A percentile compares a stretch with the other conserved stretches of the same genome.
Evolutionary conservation across 371 early-diverging fungal species (phyloP).

Genomic region (Apophysomyces sp.): DNA sequence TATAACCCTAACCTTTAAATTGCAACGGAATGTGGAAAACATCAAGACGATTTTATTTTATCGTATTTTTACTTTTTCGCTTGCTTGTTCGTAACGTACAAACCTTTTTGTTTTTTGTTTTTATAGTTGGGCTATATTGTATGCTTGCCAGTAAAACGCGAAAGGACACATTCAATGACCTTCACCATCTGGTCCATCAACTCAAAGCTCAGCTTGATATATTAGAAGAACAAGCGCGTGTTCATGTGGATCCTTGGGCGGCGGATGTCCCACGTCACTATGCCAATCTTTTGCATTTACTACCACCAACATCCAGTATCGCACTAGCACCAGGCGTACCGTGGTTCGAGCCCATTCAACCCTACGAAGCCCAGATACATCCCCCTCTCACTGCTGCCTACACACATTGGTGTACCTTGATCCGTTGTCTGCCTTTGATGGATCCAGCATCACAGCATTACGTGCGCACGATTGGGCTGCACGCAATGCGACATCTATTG

Average conservation of each 20-base stretch:
- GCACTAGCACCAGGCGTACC: constrained; percentile 23
- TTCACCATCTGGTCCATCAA: neutral
- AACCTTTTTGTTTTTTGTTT: too few species aligned
- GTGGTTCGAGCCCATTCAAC: constrained; percentile 26
- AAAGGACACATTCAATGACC: neutral
- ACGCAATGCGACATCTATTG: constrained; percentile 39
- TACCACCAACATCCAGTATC: constrained; percentile 16
- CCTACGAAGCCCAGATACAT: constrained; percentile 3
- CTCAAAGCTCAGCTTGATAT: neutral
- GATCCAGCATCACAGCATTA: constrained; percentile 24
- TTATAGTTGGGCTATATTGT: neutral
- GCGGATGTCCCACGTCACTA: neutral
- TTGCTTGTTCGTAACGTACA: too few species aligned
- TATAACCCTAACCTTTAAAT: neutral
- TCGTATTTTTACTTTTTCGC: neutral
- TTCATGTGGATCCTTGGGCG: neutral
- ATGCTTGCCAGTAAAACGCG: neutral
- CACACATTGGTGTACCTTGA: constrained; percentile 39
- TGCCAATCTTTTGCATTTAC: constrained; percentile 16
- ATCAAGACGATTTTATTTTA: neutral
- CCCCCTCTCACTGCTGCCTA: constrained; percentile 18
- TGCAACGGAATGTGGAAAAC: neutral
- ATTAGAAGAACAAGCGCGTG: neutral
- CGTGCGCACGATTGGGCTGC: constrained; percentile 31
- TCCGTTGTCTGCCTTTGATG: constrained; percentile 36